phyloP scores from a whole-genome alignment of 768 basidiomycete genomes.

The Tricholoma matsutake region DNA sequence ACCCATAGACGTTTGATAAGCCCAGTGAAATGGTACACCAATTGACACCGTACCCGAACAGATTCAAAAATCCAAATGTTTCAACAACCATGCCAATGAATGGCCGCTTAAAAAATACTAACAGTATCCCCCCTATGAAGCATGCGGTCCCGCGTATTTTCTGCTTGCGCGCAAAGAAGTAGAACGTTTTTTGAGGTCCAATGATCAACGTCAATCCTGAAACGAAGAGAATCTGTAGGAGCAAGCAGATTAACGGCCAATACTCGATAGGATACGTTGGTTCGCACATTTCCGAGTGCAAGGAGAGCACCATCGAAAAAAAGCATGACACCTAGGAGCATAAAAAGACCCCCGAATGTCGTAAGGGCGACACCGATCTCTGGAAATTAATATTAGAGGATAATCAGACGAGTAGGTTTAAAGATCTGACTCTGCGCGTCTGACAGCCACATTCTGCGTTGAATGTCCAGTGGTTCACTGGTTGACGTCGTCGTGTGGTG shows the following conservation, averaged over 20 bases:
- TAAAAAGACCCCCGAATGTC: constrained; percentile 92
- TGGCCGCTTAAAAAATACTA: constrained; percentile 95
- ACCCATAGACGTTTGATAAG: not conserved
- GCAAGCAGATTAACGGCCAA: constrained; percentile 6
- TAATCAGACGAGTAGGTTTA: not conserved
- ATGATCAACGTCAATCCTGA: constrained; percentile 95
- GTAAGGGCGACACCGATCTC: constrained; percentile 97
- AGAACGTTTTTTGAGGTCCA: constrained; percentile 94
- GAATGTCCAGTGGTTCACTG: constrained; percentile 1
- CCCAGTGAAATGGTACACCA: constrained; percentile 1
- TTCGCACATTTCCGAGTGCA: constrained; percentile 89
- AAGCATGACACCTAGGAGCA: constrained; percentile 93
- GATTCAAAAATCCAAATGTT: constrained; percentile 94
- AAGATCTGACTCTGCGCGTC: constrained; percentile 57
- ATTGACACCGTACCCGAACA: constrained; percentile 74
- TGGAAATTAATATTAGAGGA: constrained; percentile 27
- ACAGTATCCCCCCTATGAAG: constrained; percentile 85
- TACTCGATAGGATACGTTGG: not conserved
- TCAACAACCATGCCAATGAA: constrained; percentile 92
- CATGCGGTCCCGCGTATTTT: constrained; percentile 89
- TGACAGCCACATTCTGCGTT: constrained; percentile 55
- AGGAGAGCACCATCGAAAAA: constrained; percentile 96
- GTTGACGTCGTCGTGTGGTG: constrained; percentile 8
- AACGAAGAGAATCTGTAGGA: constrained; percentile 83
- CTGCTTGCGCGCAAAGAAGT: constrained; percentile 95